Conservation (phyloP, 2,329 filamentous ascomycete species). For the Fusarium sp. region DNA sequence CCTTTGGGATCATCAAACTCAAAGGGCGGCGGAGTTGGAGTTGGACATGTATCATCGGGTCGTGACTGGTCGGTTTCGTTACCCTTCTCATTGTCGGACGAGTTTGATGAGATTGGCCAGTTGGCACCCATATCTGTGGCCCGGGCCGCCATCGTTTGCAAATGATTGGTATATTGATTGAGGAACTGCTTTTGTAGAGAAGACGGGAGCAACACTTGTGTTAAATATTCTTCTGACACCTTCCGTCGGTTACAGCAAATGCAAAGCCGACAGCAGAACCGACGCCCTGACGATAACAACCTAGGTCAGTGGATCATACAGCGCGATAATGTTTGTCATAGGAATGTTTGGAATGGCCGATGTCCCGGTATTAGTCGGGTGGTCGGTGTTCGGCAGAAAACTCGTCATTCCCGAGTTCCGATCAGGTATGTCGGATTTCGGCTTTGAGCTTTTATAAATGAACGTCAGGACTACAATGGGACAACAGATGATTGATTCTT, state of each 20-base stretch:
- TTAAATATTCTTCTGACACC: slow-evolving; percentile 9
- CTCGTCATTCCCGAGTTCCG: slow-evolving; percentile 26
- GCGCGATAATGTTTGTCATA: slow-evolving; percentile 5
- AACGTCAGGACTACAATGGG: neutral
- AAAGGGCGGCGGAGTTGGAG: neutral
- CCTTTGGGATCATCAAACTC: slow-evolving; percentile 30
- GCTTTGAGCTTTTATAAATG: slow-evolving; percentile 18
- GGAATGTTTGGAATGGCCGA: neutral
- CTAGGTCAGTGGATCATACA: neutral
- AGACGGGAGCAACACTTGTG: neutral
- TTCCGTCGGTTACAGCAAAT: neutral
- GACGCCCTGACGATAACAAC: neutral
- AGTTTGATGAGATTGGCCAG: neutral
- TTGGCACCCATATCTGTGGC: accelerated
- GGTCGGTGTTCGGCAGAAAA: slow-evolving; percentile 19
- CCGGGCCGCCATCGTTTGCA: neutral
- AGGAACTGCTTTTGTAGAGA: neutral
- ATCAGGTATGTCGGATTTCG: slow-evolving; percentile 18
- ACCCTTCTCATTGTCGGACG: slow-evolving; percentile 31
- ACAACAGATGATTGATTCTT: accelerated
- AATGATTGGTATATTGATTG: accelerated
- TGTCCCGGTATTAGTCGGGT: slow-evolving; percentile 16
- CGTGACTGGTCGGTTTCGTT: slow-evolving; percentile 11
- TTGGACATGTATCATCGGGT: accelerated
- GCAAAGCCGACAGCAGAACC: slow-evolving; percentile 6